phyloP scores from a whole-genome alignment of 768 basidiomycete species.

The Suillus discolor region DNA sequence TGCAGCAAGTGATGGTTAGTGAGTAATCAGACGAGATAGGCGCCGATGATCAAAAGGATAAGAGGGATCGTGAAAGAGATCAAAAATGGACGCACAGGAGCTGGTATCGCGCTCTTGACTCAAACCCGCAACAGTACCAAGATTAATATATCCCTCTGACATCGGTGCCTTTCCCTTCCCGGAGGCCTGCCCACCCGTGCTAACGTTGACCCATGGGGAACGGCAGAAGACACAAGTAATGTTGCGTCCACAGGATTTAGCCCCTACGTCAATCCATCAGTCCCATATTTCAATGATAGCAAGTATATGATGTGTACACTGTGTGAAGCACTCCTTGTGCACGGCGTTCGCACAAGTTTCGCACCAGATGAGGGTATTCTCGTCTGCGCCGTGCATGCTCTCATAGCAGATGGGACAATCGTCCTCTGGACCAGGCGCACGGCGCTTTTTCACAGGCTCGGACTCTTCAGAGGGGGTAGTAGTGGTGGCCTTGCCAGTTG shows the following conservation, averaged over 20 bases:
- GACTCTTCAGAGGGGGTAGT: constrained; percentile 9
- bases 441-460: constrained; percentile 20
- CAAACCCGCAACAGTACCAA: constrained; percentile 57
- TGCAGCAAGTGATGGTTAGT: constrained; percentile 17
- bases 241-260: constrained; percentile 38
- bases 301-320: constrained; percentile 52
- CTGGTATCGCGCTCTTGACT: constrained; percentile 68
- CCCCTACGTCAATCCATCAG: constrained; percentile 31
- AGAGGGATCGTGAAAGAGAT: not conserved
- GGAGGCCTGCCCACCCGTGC: constrained; percentile 18
- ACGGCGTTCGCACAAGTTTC: constrained; percentile 69
- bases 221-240: constrained; percentile 83
- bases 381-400: constrained; percentile 53
- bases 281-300: not conserved
- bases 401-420: constrained; percentile 84
- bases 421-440: constrained; percentile 64
- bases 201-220: constrained; percentile 49
- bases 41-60: not conserved
- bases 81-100: constrained; percentile 48
- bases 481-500: constrained; percentile 47
- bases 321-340: constrained; percentile 72
- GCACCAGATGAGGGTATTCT: constrained; percentile 57
- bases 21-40: not conserved
- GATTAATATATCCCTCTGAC: constrained; percentile 59
- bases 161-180: constrained; percentile 19